A percentile compares a stretch with the other conserved stretches of the same genome.
Conservation (phyloP, 116 monocot species). For the Trichopus zeylanicus region DNA sequence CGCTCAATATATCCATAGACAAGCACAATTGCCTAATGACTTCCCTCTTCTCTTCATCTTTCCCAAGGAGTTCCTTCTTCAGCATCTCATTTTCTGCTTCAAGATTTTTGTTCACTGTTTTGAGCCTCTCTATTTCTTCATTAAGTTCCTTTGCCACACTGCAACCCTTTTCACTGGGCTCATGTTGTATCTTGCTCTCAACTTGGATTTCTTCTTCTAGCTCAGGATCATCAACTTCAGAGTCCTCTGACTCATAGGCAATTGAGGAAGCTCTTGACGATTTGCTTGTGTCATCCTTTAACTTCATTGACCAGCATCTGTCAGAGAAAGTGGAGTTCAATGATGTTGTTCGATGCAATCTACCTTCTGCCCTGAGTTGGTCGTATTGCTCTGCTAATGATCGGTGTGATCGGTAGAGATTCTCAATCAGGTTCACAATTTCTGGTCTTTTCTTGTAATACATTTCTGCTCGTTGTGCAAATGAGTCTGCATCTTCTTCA, state of each 20-base stretch:
- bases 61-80: conserved; percentile 23
- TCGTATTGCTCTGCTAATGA: conserved; percentile 43
- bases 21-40: conserved; percentile 54
- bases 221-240: conserved; percentile 41
- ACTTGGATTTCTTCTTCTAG: conserved; percentile 19
- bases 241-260: conserved; percentile 12
- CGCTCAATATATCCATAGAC: conserved; percentile 33
- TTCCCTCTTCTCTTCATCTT: conserved; percentile 71
- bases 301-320: conserved; percentile 10
- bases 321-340: conserved; percentile 12
- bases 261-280: conserved; percentile 3
- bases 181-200: not conserved
- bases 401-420: conserved; percentile 44
- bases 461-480: conserved; percentile 66
- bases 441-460: conserved; percentile 62
- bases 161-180: not conserved
- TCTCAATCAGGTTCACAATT: conserved; percentile 41
- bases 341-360: not conserved
- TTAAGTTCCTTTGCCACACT: not conserved
- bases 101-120: conserved; percentile 20
- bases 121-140: not conserved
- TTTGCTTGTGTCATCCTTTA: conserved; percentile 7
- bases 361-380: conserved; percentile 18
- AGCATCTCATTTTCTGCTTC: conserved; percentile 25
- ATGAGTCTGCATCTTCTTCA: conserved; percentile 61